Evolutionary conservation across 805 yeast genomes (phyloP).

Genomic region (Yarrowia sp.): DNA sequence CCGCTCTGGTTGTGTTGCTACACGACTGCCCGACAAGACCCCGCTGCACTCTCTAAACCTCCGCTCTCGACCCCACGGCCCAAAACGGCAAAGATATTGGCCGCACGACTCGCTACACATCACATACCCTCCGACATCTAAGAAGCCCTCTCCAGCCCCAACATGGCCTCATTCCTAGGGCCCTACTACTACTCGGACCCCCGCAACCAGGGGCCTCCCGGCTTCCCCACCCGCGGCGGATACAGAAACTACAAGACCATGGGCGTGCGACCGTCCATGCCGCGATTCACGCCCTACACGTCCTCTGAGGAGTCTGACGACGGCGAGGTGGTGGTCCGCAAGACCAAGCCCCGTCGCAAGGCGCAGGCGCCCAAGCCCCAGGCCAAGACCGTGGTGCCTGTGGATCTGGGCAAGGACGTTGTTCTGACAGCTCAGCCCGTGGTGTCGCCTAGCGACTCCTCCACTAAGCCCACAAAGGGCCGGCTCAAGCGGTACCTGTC

Average conservation of each 20-base stretch:
- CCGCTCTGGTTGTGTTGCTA: background rate
- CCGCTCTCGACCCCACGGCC: too few species aligned
- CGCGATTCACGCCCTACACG: conserved; percentile 22
- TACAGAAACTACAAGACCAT: conserved; percentile 6
- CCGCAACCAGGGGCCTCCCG: conserved; percentile 3
- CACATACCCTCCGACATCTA: background rate
- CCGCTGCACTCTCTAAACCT: too few species aligned
- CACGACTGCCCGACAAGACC: background rate
- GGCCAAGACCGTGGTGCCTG: background rate
- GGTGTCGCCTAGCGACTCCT: background rate
- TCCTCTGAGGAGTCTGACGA: conserved; percentile 15
- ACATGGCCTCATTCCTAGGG: conserved; percentile 22
- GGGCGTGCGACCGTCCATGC: background rate
- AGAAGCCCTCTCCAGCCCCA: background rate
- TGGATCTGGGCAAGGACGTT: background rate
- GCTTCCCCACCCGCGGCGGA: background rate
- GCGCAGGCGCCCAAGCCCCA: background rate
- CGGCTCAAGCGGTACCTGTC: conserved; percentile 15
- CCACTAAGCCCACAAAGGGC: background rate
- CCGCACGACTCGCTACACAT: background rate
- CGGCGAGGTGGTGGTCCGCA: background rate
- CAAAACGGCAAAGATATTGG: too few species aligned
- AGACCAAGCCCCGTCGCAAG: background rate
- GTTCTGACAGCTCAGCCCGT: background rate
- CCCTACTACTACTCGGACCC: conserved; percentile 19